Percentiles rank a stretch among this genome's conserved stretches.
Evolutionary conservation across 192 early-diverging fungal species (phyloP).

Genomic region (Diversispora epigaea): DNA sequence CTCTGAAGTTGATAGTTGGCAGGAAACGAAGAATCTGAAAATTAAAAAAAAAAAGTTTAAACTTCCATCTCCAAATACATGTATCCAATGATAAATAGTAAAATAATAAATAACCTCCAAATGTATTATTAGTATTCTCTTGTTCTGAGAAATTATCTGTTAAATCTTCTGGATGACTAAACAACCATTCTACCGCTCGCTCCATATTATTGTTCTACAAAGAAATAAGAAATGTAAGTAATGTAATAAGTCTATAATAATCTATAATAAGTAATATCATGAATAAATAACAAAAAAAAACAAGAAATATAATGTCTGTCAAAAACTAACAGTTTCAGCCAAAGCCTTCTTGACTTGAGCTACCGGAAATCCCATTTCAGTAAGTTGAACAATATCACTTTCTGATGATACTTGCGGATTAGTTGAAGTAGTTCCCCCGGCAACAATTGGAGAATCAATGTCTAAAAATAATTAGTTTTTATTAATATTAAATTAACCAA

Average conservation of each 20-base stretch:
- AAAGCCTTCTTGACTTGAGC: conserved; percentile 81
- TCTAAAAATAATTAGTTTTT: conserved; percentile 37
- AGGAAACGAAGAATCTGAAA: conserved; percentile 44
- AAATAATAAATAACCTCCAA: conserved; percentile 6
- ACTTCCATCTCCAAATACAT: not conserved
- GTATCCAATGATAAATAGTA: not conserved
- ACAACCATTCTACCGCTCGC: conserved; percentile 94
- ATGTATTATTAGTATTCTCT: not conserved
- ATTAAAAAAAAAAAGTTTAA: not conserved
- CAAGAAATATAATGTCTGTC: not conserved
- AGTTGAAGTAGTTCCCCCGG: conserved; percentile 31
- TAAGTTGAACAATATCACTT: conserved; percentile 65
- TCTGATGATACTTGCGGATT: conserved; percentile 42
- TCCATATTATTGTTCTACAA: conserved; percentile 73
- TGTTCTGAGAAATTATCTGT: not conserved
- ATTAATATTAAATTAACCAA: not conserved
- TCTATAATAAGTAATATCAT: not conserved
- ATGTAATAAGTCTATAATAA: not conserved
- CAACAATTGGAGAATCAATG: conserved; percentile 70
- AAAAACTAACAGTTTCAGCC: conserved; percentile 67
- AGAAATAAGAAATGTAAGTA: not conserved
- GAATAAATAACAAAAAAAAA: not conserved
- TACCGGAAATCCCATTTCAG: conserved; percentile 90
- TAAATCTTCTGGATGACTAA: conserved; percentile 72
- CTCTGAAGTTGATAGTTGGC: conserved; percentile 67